phyloP scores from a whole-genome alignment of 139 green algal genomes.

The Dunaliella primolecta region DNA sequence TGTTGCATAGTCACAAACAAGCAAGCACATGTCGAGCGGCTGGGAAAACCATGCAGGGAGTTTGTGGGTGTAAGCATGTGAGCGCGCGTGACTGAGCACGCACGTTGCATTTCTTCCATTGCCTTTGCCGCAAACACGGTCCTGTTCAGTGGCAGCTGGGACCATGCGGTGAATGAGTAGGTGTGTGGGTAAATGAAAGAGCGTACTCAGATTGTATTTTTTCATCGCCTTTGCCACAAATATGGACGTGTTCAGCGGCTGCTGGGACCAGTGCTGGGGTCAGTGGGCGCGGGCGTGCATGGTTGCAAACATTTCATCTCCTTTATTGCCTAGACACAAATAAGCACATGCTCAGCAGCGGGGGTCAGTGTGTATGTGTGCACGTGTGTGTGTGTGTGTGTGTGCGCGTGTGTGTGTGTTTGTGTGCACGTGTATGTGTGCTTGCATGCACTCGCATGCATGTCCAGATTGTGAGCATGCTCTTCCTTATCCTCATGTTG shows the following conservation, averaged over 20 bases:
- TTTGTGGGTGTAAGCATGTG: background rate
- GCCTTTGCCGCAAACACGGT: slow-evolving; percentile 46
- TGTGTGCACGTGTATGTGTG: too few species aligned
- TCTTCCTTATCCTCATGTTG: too few species aligned
- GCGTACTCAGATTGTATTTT: slow-evolving; percentile 73
- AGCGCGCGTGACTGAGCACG: slow-evolving; percentile 67
- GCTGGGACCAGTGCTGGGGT: slow-evolving; percentile 84
- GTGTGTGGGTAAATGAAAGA: slow-evolving; percentile 41
- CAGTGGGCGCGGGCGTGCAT: background rate
- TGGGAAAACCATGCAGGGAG: too few species aligned
- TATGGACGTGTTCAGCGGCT: slow-evolving; percentile 52
- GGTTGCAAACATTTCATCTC: slow-evolving; percentile 59
- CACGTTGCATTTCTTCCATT: slow-evolving; percentile 64
- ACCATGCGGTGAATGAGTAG: slow-evolving; percentile 60
- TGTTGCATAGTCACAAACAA: slow-evolving; percentile 57
- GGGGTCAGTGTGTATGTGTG: too few species aligned
- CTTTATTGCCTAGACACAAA: slow-evolving; percentile 60
- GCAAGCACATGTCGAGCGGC: slow-evolving; percentile 48
- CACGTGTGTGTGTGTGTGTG: too few species aligned
- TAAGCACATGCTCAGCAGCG: slow-evolving; percentile 52
- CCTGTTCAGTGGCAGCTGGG: slow-evolving; percentile 72
- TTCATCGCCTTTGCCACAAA: slow-evolving; percentile 51
- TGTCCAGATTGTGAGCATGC: too few species aligned
- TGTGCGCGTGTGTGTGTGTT: too few species aligned
- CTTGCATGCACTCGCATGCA: too few species aligned